These are phyloP conservation scores for Dactylellina parvicollis DNA, from an alignment of 2,329 filamentous ascomycete genomes.

Conservation along the genomic window DNA sequence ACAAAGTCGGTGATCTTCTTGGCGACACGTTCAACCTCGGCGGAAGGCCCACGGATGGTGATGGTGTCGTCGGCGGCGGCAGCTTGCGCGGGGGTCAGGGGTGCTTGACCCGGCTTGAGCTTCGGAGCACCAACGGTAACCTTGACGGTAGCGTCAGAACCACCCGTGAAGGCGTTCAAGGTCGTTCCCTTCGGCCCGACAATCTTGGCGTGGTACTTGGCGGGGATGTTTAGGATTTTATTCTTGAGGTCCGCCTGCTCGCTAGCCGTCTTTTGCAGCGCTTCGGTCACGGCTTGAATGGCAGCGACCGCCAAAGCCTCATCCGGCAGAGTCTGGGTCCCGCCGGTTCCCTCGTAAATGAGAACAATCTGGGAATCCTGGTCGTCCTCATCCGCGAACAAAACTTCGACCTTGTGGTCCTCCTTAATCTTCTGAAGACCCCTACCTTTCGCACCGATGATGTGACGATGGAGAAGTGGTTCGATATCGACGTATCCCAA, in stretches of 20 bases:
- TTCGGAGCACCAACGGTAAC: constrained; percentile 57
- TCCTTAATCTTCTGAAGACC: constrained; percentile 74
- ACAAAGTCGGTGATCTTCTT: constrained; percentile 73
- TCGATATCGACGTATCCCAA: constrained; percentile 75
- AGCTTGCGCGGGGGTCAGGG: constrained; percentile 37
- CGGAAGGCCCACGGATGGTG: constrained; percentile 56
- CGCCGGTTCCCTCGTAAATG: constrained; percentile 65
- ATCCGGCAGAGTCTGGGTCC: constrained; percentile 67
- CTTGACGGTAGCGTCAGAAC: constrained; percentile 53
- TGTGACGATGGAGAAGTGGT: constrained; percentile 79
- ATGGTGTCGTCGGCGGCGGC: constrained; percentile 55
- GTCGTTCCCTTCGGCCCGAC: constrained; percentile 60
- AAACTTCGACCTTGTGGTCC: constrained; percentile 71
- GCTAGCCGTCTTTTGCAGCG: constrained; percentile 67
- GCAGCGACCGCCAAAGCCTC: constrained; percentile 68
- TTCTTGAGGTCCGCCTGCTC: constrained; percentile 68
- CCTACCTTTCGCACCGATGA: constrained; percentile 75
- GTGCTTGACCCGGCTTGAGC: constrained; percentile 53
- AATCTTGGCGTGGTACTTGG: constrained; percentile 71
- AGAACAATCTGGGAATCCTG: constrained; percentile 64
- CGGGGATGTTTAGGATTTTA: constrained; percentile 68
- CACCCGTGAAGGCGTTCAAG: constrained; percentile 57
- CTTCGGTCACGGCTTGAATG: constrained; percentile 69
- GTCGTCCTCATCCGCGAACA: constrained; percentile 64
- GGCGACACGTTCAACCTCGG: constrained; percentile 71